phyloP scores from a whole-genome alignment of 306 rosid species.

The Erythrophleum fordii region DNA sequence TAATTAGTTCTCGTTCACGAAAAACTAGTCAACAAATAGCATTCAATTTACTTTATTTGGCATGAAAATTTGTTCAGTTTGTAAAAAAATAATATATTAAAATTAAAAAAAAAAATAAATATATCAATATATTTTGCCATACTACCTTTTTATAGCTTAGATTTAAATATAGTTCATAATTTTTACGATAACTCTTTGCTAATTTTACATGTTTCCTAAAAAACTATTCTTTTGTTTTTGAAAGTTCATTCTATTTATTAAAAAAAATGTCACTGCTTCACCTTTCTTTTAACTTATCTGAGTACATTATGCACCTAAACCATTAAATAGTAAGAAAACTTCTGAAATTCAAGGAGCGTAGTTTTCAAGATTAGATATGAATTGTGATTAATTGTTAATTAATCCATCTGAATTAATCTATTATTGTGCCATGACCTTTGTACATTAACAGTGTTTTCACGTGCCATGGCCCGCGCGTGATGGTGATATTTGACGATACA shows the following conservation, averaged over 20 bases:
- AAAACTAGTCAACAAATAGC: not conserved
- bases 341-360: not conserved
- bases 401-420: not conserved
- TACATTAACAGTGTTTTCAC: not conserved
- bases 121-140: too few relatives aligned
- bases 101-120: too few relatives aligned
- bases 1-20: not conserved
- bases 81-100: too few relatives aligned
- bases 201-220: not conserved
- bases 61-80: too few relatives aligned
- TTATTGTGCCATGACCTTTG: not conserved
- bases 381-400: not conserved
- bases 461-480: not conserved
- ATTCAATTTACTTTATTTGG: not conserved
- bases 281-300: too few relatives aligned
- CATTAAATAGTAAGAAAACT: too few relatives aligned
- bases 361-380: not conserved
- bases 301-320: too few relatives aligned
- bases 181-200: not conserved
- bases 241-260: not conserved
- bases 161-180: too few relatives aligned
- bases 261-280: too few relatives aligned
- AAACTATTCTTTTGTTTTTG: too few relatives aligned
- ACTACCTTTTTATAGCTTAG: too few relatives aligned
- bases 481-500: not conserved